phyloP scores from a whole-genome alignment of 345 rosid genomes.

The Euphorbia peplus region DNA sequence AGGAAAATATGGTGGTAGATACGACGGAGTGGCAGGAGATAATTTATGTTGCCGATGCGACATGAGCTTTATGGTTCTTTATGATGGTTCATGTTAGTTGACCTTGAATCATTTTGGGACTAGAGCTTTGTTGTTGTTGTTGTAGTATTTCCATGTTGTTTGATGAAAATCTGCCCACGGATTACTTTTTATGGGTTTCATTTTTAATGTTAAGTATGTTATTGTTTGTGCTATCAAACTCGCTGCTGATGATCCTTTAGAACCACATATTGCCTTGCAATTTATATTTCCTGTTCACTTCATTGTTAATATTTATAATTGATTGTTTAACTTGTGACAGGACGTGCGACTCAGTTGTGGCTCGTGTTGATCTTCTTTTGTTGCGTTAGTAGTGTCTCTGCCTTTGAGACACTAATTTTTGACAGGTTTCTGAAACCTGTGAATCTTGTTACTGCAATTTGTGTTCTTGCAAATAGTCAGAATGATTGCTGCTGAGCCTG shows the following conservation, averaged over 20 bases:
- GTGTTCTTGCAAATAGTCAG: slow-evolving; percentile 20
- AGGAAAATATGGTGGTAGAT: too few species aligned
- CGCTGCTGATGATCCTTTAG: not conserved
- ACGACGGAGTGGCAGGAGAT: too few species aligned
- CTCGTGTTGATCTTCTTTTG: not conserved
- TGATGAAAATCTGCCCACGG: not conserved
- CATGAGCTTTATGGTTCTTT: too few species aligned
- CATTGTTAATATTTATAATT: not conserved
- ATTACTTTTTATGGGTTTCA: not conserved
- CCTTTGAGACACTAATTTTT: not conserved
- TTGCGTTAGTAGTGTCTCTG: slow-evolving; percentile 16
- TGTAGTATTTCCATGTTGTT: not conserved
- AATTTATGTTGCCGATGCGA: too few species aligned
- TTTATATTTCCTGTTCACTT: not conserved
- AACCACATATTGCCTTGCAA: not conserved
- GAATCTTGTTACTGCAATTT: not conserved
- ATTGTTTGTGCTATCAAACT: not conserved
- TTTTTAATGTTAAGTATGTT: not conserved
- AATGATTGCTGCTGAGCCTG: slow-evolving; percentile 41
- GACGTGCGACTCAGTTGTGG: not conserved
- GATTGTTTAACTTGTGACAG: not conserved
- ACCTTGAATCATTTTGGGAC: too few species aligned
- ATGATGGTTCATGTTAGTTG: too few species aligned
- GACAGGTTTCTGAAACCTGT: not conserved
- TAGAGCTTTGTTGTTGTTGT: too few species aligned